phyloP scores from a whole-genome alignment of 345 rosid genomes.

The Toxicodendron radicans region DNA sequence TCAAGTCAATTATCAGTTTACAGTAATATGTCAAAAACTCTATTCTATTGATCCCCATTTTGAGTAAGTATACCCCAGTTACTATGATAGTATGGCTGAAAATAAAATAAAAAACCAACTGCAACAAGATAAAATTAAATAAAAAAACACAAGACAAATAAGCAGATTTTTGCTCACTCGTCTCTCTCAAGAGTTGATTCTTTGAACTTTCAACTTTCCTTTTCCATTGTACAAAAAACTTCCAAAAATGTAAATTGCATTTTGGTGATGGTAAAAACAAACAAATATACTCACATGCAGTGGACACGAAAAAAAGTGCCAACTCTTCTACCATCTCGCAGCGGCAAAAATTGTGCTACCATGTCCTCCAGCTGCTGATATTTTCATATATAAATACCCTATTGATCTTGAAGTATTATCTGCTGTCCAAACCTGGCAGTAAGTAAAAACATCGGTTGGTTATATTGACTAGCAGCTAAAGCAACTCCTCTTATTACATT shows the following conservation, averaged over 20 bases:
- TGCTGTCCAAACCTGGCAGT: conserved; percentile 22
- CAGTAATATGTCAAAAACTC: no score
- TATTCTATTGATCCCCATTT: neutral
- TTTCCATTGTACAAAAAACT: conserved; percentile 11
- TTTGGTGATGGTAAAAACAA: conserved; percentile 15
- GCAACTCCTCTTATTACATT: neutral
- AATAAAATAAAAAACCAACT: no score
- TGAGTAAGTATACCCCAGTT: neutral
- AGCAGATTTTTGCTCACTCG: conserved; percentile 8
- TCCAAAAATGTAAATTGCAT: conserved; percentile 7
- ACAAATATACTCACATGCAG: conserved; percentile 19
- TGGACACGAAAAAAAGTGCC: neutral
- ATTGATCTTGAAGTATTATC: neutral
- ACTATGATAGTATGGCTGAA: neutral
- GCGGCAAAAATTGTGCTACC: neutral
- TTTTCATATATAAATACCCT: neutral
- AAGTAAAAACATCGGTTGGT: neutral
- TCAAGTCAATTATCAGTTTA: neutral
- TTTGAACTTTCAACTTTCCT: neutral
- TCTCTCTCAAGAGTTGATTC: neutral
- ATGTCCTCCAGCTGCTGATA: neutral
- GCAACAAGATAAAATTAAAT: neutral
- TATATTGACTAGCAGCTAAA: neutral
- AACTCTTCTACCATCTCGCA: conserved; percentile 3
- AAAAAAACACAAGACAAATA: neutral